A percentile compares a stretch with the other conserved stretches of the same genome.
phyloP scores from a whole-genome alignment of 208 protist genomes.

The Herpetomonas samuelpessoai region DNA sequence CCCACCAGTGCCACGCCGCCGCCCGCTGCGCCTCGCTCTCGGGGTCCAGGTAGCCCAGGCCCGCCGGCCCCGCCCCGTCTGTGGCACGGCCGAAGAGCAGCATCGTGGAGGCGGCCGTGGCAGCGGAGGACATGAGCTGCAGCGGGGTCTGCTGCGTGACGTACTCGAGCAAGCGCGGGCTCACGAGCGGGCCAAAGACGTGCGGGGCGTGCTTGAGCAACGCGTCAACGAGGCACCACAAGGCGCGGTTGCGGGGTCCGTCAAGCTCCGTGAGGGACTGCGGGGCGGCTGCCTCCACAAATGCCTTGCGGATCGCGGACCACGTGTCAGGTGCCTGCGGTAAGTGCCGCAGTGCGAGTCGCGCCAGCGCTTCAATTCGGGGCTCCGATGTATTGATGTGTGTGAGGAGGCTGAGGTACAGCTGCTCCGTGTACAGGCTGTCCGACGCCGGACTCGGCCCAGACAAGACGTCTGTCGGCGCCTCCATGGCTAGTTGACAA shows the following conservation, averaged over 20 bases:
- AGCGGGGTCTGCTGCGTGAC: constrained; percentile 72
- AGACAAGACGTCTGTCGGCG: neutral
- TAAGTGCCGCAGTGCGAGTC: constrained; percentile 57
- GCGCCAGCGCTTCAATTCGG: constrained; percentile 54
- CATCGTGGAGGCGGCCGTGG: constrained; percentile 4
- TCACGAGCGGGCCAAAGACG: constrained; percentile 69
- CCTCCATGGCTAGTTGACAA: too few species aligned
- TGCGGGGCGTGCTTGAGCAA: constrained; percentile 74
- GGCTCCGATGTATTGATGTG: constrained; percentile 43
- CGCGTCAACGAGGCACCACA: constrained; percentile 77
- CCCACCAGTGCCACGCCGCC: constrained; percentile 44
- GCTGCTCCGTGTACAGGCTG: constrained; percentile 40
- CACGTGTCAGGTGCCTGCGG: constrained; percentile 53
- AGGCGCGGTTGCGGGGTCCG: constrained; percentile 35
- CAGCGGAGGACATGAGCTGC: constrained; percentile 26
- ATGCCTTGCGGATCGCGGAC: constrained; percentile 56
- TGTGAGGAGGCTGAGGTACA: constrained; percentile 54
- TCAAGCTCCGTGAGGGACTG: constrained; percentile 34
- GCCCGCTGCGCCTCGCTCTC: constrained; percentile 10
- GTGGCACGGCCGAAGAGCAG: constrained; percentile 1
- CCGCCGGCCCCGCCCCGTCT: neutral
- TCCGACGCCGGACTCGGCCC: neutral
- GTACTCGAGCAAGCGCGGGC: constrained; percentile 64
- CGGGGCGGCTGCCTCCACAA: constrained; percentile 33
- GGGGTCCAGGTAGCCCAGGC: neutral